phyloP scores from a whole-genome alignment of 805 yeast genomes.

The Candida maltosa region DNA sequence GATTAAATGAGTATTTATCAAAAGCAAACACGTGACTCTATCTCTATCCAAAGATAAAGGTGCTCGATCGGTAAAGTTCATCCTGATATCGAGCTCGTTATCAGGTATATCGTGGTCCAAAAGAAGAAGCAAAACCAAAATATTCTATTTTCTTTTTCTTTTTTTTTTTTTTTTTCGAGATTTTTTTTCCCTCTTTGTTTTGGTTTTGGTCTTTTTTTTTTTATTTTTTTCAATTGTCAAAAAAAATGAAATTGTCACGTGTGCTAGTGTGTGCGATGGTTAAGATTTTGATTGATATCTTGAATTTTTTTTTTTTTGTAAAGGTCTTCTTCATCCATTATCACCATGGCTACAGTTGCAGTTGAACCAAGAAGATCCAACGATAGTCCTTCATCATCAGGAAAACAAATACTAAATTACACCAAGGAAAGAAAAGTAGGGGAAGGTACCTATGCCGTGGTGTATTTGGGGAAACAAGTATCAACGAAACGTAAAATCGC shows the following conservation, averaged over 20 bases:
- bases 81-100: too few species aligned
- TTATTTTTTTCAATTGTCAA: not conserved
- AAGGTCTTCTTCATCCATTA: not conserved
- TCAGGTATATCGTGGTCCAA: too few species aligned
- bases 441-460: slow-evolving; percentile 99
- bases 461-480: slow-evolving; percentile 72
- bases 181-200: slow-evolving; percentile 1
- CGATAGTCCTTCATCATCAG: slow-evolving; percentile 4
- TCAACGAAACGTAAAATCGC: slow-evolving; percentile 66
- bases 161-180: slow-evolving; percentile 1
- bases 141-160: too few species aligned
- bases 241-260: too few species aligned
- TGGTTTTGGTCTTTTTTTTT: slow-evolving; percentile 1
- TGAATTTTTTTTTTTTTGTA: not conserved
- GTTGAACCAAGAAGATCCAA: not conserved
- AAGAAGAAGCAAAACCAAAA: too few species aligned
- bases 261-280: too few species aligned
- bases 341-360: slow-evolving; percentile 6
- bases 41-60: slow-evolving; percentile 27
- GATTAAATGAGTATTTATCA: slow-evolving; percentile 41
- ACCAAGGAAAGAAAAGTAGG: slow-evolving; percentile 83
- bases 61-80: slow-evolving; percentile 8
- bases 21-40: slow-evolving; percentile 38
- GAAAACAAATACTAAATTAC: slow-evolving; percentile 20
- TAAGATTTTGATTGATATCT: slow-evolving; percentile 3